phyloP scores from a whole-genome alignment of 73 alveolate species.

The Symbiodinium natans region DNA sequence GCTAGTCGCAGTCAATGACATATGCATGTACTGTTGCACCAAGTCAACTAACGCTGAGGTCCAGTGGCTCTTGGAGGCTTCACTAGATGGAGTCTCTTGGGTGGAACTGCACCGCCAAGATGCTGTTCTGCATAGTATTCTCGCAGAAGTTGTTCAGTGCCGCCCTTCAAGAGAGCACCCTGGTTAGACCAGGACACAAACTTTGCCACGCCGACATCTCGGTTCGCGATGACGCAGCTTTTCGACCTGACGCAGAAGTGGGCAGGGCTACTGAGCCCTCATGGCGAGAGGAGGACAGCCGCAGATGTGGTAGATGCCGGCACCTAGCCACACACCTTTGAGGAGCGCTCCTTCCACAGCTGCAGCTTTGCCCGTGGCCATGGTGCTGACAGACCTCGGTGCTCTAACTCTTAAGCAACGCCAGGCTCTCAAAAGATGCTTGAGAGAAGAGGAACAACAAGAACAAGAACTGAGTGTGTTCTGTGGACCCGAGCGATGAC shows the following conservation, averaged over 20 bases:
- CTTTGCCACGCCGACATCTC: slow-evolving; percentile 50
- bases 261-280: background rate
- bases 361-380: background rate
- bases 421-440: background rate
- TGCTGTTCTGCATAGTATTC: background rate
- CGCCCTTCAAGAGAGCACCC: background rate
- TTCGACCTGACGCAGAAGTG: slow-evolving; percentile 14
- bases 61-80: slow-evolving; percentile 51
- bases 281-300: background rate
- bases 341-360: background rate
- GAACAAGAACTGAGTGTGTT: too few relatives aligned
- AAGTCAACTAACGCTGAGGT: background rate
- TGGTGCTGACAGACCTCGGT: slow-evolving; percentile 1
- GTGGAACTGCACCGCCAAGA: slow-evolving; percentile 63
- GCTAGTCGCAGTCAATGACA: background rate
- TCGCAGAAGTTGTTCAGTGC: background rate
- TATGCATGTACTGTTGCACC: too few relatives aligned
- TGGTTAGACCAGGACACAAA: slow-evolving; percentile 10
- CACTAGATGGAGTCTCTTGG: slow-evolving; percentile 39
- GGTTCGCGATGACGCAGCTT: slow-evolving; percentile 53
- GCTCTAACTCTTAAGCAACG: background rate
- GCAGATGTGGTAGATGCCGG: too few relatives aligned
- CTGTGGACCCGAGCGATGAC: too few relatives aligned
- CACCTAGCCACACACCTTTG: background rate
- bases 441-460: too few relatives aligned